phyloP scores from a whole-genome alignment of 2,329 filamentous ascomycete species.

The Akanthomyces uredinophilus region DNA sequence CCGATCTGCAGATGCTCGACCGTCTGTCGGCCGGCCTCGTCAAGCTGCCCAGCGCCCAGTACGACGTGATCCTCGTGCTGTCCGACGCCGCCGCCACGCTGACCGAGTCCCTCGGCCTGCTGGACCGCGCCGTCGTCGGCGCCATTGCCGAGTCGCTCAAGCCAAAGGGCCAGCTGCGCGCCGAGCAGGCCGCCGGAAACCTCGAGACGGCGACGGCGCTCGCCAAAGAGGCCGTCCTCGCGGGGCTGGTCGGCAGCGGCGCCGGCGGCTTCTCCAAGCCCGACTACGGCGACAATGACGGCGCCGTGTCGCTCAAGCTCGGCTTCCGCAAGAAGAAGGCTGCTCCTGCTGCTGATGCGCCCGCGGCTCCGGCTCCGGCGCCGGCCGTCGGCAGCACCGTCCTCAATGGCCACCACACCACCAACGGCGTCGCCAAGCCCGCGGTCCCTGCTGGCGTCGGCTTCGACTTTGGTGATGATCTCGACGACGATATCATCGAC shows the following conservation, averaged over 20 bases:
- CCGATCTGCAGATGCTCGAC: conserved; percentile 97
- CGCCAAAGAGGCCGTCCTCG: conserved; percentile 75
- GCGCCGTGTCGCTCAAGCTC: conserved; percentile 49
- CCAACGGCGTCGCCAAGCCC: conserved; percentile 39
- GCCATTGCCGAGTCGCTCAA: conserved; percentile 67
- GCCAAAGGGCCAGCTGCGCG: conserved; percentile 60
- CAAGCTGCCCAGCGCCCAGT: conserved; percentile 67
- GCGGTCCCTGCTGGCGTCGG: conserved; percentile 54
- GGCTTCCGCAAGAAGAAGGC: conserved; percentile 33
- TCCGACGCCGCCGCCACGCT: conserved; percentile 65
- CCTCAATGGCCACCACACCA: conserved; percentile 48
- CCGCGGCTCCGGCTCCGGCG: conserved; percentile 3
- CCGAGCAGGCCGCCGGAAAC: conserved; percentile 59
- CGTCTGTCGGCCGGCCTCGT: conserved; percentile 79
- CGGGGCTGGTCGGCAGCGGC: conserved; percentile 61
- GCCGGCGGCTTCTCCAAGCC: conserved; percentile 69
- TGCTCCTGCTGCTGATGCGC: conserved; percentile 16
- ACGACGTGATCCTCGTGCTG: conserved; percentile 80
- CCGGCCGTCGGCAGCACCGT: conserved; percentile 23
- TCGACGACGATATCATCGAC: conserved; percentile 79
- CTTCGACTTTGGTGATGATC: conserved; percentile 63
- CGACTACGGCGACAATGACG: conserved; percentile 48
- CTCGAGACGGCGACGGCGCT: conserved; percentile 39
- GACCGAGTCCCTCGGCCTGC: conserved; percentile 57
- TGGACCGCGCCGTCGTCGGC: conserved; percentile 63